Percentiles rank a stretch among this genome's conserved stretches.
phyloP scores from a whole-genome alignment of 768 basidiomycete genomes.

The Mrakia blollopis region DNA sequence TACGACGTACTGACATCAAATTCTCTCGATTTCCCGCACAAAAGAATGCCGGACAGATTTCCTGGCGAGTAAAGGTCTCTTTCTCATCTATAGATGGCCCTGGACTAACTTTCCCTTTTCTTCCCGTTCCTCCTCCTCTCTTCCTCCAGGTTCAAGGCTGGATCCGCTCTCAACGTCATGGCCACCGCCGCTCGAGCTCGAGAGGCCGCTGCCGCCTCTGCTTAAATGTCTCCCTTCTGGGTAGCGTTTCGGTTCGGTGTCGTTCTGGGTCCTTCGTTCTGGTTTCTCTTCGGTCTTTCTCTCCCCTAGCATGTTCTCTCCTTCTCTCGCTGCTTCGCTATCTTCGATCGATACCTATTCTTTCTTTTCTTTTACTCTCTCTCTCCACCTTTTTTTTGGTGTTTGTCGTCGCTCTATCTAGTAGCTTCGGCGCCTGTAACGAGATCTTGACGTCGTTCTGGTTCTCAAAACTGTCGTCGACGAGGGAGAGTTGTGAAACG shows the following conservation, averaged over 20 bases:
- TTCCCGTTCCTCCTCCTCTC: no score
- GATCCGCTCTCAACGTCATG: slow-evolving; percentile 73
- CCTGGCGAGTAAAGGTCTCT: slow-evolving; percentile 48
- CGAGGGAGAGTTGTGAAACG: no score
- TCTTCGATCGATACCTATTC: not conserved
- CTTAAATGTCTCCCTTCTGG: not conserved
- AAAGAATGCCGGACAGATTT: slow-evolving; percentile 46
- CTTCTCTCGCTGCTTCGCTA: not conserved
- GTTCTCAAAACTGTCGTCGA: not conserved
- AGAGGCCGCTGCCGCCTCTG: slow-evolving; percentile 4
- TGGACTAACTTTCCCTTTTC: no score
- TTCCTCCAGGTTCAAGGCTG: slow-evolving; percentile 79
- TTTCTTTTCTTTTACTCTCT: not conserved
- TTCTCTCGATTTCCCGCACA: not conserved
- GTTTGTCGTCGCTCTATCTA: not conserved
- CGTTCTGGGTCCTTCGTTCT: not conserved
- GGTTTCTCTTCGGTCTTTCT: not conserved
- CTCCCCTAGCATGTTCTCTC: no score
- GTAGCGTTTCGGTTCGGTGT: not conserved
- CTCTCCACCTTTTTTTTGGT: not conserved
- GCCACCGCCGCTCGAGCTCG: slow-evolving; percentile 8
- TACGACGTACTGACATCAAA: not conserved
- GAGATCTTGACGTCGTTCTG: not conserved
- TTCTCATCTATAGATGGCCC: no score
- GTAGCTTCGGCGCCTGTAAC: not conserved